Evolutionary conservation across 345 rosid species (phyloP).

Genomic region (Adansonia digitata): DNA sequence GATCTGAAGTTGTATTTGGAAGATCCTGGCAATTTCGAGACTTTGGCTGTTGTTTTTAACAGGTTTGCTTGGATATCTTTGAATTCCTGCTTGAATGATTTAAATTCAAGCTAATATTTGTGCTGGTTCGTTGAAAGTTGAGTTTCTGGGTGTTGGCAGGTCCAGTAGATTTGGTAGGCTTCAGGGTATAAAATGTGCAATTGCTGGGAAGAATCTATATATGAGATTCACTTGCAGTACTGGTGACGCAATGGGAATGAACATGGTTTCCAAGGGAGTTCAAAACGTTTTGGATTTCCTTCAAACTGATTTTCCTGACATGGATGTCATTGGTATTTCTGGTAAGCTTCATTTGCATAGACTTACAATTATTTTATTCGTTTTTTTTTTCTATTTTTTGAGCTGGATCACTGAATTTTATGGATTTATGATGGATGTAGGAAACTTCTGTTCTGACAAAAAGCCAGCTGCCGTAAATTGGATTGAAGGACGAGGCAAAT

Average conservation of each 20-base stretch:
- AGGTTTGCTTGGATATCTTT: slow-evolving; percentile 18
- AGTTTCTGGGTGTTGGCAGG: not conserved
- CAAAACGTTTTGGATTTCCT: not conserved
- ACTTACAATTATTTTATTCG: not conserved
- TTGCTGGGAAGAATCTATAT: not conserved
- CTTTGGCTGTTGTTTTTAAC: slow-evolving; percentile 38
- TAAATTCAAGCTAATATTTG: not conserved
- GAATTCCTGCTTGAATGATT: not conserved
- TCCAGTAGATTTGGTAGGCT: not conserved
- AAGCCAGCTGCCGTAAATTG: not conserved
- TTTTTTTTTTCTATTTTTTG: not conserved
- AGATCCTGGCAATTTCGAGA: slow-evolving; percentile 45
- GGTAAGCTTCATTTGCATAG: not conserved
- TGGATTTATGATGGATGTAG: not conserved
- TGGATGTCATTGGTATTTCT: not conserved
- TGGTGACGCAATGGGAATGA: not conserved
- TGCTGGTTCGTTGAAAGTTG: not conserved
- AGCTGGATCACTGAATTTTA: not conserved
- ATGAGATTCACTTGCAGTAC: not conserved
- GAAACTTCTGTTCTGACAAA: not conserved
- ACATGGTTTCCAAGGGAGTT: not conserved
- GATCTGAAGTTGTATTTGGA: slow-evolving; percentile 57
- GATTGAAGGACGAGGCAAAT: not conserved
- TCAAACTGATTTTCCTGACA: not conserved
- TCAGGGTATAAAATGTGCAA: not conserved